Base-by-base conservation (phyloP, 805 yeast genomes). In the Wickerhamiella lipophila region DNA sequence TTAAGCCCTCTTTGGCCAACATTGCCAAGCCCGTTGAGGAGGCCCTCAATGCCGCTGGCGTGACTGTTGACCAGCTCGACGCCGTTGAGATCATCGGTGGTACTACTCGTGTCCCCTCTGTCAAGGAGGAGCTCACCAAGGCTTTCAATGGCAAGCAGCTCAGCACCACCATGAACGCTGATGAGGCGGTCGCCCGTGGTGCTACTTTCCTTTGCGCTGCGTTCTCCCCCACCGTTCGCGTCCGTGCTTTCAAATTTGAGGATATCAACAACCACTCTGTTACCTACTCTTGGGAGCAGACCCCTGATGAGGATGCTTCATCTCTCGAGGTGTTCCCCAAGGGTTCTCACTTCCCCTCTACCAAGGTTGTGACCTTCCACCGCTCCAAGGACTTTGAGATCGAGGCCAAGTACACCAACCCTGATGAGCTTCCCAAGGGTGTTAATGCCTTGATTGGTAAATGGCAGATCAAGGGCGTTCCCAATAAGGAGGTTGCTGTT, bases 161-260 rank as follows among this genome's bases (percentile, higher is more conserved):
- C 65, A 84, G 96, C 36, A 83, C 83, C 74, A 94, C 97, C 59
- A 78, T 94, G 71, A 92, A 92, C 77, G 96, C 88, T 73, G 99
- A 92, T 66, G 99, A 92, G 76, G 96, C 98, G 55, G 83, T 89
- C 66, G 97, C 98, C 50, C 85, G 89, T 70, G 99, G 99, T 74
- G 94, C 95, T 61, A 96, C 98, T 44, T 92, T 92, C 71, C 83
- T 92, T 63, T 92, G 98, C 70, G 99, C 98, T 58, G 84, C 87
- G 73, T 97, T 88, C 76, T 89, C 97, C 30, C 98, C 98, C 70
- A 88, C 96, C 56, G 79, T 92, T 62, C 84, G 98, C 73, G 98
- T 92, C 48, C 83, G 97, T 72, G 96, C 96, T 58, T 92, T 92
- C 82, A 89, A 89, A 72, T 92, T 88, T 66, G 96, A 89, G 73